phyloP scores from a whole-genome alignment of 164 flowering plant species.

The Aristolochia californica region DNA sequence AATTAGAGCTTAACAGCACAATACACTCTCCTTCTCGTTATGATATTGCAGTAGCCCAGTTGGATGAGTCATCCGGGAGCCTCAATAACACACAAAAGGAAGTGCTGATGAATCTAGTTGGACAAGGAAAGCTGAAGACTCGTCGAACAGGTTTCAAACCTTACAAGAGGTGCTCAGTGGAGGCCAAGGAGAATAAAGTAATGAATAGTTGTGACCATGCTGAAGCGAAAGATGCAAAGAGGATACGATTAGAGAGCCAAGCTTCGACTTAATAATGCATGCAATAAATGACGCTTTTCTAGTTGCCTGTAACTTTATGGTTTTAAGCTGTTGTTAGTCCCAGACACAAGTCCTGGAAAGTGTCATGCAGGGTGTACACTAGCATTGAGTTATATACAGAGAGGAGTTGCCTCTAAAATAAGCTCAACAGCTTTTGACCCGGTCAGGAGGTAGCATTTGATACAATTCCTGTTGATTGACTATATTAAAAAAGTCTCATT shows the following conservation, averaged over 20 bases:
- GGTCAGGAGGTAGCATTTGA: too few relatives aligned
- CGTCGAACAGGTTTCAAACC: slow-evolving; percentile 83
- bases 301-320: slow-evolving; percentile 19
- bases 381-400: too few relatives aligned
- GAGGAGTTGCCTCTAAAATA: too few relatives aligned
- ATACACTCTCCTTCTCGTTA: slow-evolving; percentile 15
- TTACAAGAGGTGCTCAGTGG: slow-evolving; percentile 83
- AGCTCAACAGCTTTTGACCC: too few relatives aligned
- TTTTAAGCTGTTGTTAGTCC: slow-evolving; percentile 15
- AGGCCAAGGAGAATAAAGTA: slow-evolving; percentile 50
- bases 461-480: too few relatives aligned
- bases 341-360: slow-evolving; percentile 26
- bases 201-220: slow-evolving; percentile 25
- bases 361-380: neutral
- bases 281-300: slow-evolving; percentile 21
- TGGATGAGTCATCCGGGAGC: slow-evolving; percentile 7
- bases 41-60: slow-evolving; percentile 16
- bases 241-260: slow-evolving; percentile 62
- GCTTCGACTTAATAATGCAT: slow-evolving; percentile 34
- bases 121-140: slow-evolving; percentile 40
- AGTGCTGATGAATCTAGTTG: slow-evolving; percentile 23
- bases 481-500: too few relatives aligned
- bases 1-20: slow-evolving; percentile 35
- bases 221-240: slow-evolving; percentile 57
- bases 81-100: slow-evolving; percentile 17